phyloP scores from a whole-genome alignment of 202 grass and related monocot species.

The Saccharum hybrid region DNA sequence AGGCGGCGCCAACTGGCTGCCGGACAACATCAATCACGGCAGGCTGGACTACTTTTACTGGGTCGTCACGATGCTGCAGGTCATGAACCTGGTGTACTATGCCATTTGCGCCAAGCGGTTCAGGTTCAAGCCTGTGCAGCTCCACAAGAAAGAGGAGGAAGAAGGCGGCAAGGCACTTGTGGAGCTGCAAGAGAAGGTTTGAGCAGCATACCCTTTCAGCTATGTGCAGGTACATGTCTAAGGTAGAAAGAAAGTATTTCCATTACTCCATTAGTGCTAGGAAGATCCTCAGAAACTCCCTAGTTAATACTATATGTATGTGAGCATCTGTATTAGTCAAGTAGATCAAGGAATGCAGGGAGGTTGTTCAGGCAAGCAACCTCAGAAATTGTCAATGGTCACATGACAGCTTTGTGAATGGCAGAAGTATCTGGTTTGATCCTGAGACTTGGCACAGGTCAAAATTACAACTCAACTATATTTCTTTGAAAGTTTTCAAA shows the following conservation, averaged over 20 bases:
- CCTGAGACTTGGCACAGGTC: background rate
- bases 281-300: background rate
- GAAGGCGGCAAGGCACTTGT: conserved; percentile 17
- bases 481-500: background rate
- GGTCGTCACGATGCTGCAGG: conserved; percentile 62
- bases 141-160: conserved; percentile 20
- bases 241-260: background rate
- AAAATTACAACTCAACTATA: background rate
- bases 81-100: conserved; percentile 75
- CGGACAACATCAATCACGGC: conserved; percentile 75
- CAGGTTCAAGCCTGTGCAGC: conserved; percentile 64
- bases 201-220: background rate
- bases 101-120: conserved; percentile 61
- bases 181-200: conserved; percentile 51
- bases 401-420: background rate
- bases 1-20: conserved; percentile 68
- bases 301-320: too few relatives aligned
- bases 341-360: conserved; percentile 31
- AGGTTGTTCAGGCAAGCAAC: background rate
- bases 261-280: background rate
- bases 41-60: conserved; percentile 83
- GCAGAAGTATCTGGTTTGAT: background rate
- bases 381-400: background rate
- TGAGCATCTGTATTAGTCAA: background rate
- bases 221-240: conserved; percentile 28